phyloP scores from a whole-genome alignment of 176 grass and related monocot genomes.

The Olyra latifolia region DNA sequence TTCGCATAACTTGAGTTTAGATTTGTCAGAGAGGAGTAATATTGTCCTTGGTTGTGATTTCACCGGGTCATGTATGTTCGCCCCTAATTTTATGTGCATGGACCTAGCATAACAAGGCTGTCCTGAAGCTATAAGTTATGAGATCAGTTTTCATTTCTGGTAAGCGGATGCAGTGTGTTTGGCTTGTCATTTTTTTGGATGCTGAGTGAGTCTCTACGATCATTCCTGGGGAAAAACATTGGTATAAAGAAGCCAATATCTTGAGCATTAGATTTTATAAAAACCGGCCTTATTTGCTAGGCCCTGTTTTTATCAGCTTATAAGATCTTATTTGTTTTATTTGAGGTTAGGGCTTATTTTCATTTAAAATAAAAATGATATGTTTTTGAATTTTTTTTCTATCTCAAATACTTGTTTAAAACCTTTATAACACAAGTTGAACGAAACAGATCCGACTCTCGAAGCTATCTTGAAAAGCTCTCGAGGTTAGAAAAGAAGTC shows the following conservation, averaged over 20 bases:
- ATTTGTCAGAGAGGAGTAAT: constrained; percentile 36
- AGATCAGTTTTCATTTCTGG: constrained; percentile 17
- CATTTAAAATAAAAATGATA: too few relatives aligned
- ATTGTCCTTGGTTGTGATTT: constrained; percentile 31
- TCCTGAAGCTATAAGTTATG: constrained; percentile 17
- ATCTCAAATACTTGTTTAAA: too few relatives aligned
- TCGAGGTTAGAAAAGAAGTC: too few relatives aligned
- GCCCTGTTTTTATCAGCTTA: too few relatives aligned
- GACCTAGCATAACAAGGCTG: constrained; percentile 35
- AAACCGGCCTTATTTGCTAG: too few relatives aligned
- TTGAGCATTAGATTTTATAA: not conserved
- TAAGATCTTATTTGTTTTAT: too few relatives aligned
- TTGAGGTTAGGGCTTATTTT: too few relatives aligned
- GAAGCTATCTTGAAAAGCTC: too few relatives aligned
- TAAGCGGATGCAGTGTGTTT: not conserved
- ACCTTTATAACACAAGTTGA: too few relatives aligned
- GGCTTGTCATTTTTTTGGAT: not conserved
- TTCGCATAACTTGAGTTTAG: constrained; percentile 42
- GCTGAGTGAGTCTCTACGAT: not conserved
- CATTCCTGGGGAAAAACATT: not conserved
- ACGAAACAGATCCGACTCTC: too few relatives aligned
- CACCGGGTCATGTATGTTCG: constrained; percentile 26
- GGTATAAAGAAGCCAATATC: too few relatives aligned
- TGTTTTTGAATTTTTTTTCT: too few relatives aligned
- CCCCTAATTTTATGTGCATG: constrained; percentile 38